Percentiles rank a stretch among this genome's conserved stretches.
These are phyloP conservation scores for Lasiodiplodia citricola DNA, from an alignment of 2,329 filamentous ascomycete species.

Conservation along the genomic window DNA sequence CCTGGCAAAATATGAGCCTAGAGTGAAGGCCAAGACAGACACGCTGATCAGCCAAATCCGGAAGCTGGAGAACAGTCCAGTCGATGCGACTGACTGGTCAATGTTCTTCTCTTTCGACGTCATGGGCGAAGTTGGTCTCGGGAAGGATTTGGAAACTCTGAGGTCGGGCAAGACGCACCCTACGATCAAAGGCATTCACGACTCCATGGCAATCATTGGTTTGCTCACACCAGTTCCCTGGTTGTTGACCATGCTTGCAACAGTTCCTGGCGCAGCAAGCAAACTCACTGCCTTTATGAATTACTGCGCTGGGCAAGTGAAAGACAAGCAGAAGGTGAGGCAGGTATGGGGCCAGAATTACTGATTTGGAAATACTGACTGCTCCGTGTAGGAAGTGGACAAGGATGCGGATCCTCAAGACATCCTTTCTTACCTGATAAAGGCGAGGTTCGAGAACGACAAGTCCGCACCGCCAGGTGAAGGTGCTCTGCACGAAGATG, in stretches of 20 bases:
- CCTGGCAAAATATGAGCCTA: slow-evolving; percentile 39
- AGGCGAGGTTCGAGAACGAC: slow-evolving; percentile 46
- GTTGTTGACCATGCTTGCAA: slow-evolving; percentile 39
- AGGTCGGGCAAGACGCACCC: slow-evolving; percentile 33
- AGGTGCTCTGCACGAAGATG: slow-evolving; percentile 41
- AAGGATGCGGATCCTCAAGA: slow-evolving; percentile 40
- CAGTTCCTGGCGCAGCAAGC: slow-evolving; percentile 38
- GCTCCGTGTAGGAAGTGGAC: neutral
- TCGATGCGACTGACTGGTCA: slow-evolving; percentile 40
- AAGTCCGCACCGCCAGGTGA: slow-evolving; percentile 40
- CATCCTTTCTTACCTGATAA: slow-evolving; percentile 49
- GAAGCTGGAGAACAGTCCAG: slow-evolving; percentile 29
- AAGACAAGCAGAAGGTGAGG: slow-evolving; percentile 34
- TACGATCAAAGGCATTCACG: slow-evolving; percentile 43
- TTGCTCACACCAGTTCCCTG: slow-evolving; percentile 44
- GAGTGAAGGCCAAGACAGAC: slow-evolving; percentile 39
- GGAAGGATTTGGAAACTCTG: slow-evolving; percentile 47
- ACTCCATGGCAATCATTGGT: slow-evolving; percentile 42
- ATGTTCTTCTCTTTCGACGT: slow-evolving; percentile 55
- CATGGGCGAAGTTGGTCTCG: slow-evolving; percentile 54
- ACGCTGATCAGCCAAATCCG: slow-evolving; percentile 36
- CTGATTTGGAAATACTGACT: neutral
- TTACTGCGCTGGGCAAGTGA: slow-evolving; percentile 39
- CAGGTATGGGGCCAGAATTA: no score
- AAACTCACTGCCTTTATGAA: slow-evolving; percentile 38